phyloP scores from a whole-genome alignment of 441 rosid genomes.

The Pelargonium exstipulatum region DNA sequence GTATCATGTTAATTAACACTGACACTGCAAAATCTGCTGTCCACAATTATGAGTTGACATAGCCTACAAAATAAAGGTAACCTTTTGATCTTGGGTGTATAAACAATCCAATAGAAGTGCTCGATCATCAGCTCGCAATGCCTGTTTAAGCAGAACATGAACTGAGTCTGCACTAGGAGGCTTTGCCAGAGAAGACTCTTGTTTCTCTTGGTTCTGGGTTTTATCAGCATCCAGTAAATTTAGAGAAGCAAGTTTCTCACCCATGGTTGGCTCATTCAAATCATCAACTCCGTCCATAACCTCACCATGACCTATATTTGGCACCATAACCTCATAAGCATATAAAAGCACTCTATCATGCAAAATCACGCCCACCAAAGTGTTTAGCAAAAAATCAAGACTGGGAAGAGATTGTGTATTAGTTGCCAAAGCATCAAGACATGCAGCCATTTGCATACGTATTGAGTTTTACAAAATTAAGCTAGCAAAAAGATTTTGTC shows the following conservation, averaged over 20 bases:
- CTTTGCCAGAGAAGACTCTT: slow-evolving; percentile 36
- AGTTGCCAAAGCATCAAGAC: too few relatives aligned
- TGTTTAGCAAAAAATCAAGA: not conserved
- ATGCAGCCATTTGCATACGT: too few relatives aligned
- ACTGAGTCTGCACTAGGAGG: slow-evolving; percentile 88
- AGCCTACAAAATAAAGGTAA: slow-evolving; percentile 12
- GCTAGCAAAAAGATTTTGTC: too few relatives aligned
- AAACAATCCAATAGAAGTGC: slow-evolving; percentile 83
- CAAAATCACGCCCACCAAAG: not conserved
- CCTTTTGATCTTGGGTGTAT: slow-evolving; percentile 84
- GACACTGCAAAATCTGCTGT: not conserved
- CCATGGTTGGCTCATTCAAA: slow-evolving; percentile 81
- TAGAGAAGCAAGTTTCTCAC: slow-evolving; percentile 68
- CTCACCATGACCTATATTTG: slow-evolving; percentile 47
- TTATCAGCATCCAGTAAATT: slow-evolving; percentile 37
- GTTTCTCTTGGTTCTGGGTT: slow-evolving; percentile 24
- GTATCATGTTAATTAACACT: not conserved
- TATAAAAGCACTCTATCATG: slow-evolving; percentile 9
- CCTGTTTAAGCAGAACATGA: slow-evolving; percentile 74
- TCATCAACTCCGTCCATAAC: slow-evolving; percentile 57
- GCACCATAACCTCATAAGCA: slow-evolving; percentile 11
- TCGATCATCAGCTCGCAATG: slow-evolving; percentile 78
- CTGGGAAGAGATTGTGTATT: too few relatives aligned
- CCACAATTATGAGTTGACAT: not conserved
- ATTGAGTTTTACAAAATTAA: too few relatives aligned